Evolutionary conservation across 1,284 basidiomycete genomes (phyloP).

Genomic region (Fomitopsis pinicola): DNA sequence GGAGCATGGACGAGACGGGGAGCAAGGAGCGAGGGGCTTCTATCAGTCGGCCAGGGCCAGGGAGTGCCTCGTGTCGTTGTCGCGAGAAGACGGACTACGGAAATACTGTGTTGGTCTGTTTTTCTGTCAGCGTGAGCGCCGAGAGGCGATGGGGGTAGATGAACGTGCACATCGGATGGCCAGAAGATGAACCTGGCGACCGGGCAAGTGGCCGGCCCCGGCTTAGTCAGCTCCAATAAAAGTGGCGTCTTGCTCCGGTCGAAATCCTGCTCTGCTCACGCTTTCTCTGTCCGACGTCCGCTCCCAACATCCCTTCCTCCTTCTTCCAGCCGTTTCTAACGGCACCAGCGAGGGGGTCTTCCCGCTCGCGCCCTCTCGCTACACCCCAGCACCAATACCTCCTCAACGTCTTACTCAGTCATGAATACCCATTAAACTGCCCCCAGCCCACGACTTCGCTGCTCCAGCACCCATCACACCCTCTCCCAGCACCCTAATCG

Average conservation of each 20-base stretch:
- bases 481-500: conserved; percentile 8
- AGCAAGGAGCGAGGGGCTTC: conserved; percentile 13
- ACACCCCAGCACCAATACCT: conserved; percentile 15
- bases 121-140: conserved; percentile 1
- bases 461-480: conserved; percentile 13
- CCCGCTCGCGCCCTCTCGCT: conserved; percentile 24
- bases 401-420: conserved; percentile 23
- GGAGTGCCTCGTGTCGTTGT: conserved; percentile 5
- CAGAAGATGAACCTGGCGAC: conserved; percentile 1
- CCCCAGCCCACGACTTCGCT: conserved; percentile 15
- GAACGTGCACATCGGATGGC: not conserved
- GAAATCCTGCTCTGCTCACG: conserved; percentile 12
- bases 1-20: conserved; percentile 11
- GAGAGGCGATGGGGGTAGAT: not conserved
- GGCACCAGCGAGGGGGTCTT: conserved; percentile 28
- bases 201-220: not conserved
- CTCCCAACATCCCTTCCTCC: conserved; percentile 9
- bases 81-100: not conserved
- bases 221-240: conserved; percentile 20
- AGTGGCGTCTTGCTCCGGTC: conserved; percentile 26
- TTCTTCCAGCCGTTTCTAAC: conserved; percentile 13
- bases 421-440: conserved; percentile 34
- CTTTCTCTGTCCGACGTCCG: conserved; percentile 9
- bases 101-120: not conserved
- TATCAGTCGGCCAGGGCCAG: conserved; percentile 10